phyloP scores from a whole-genome alignment of 768 basidiomycete species.

The Clavulina sp. region DNA sequence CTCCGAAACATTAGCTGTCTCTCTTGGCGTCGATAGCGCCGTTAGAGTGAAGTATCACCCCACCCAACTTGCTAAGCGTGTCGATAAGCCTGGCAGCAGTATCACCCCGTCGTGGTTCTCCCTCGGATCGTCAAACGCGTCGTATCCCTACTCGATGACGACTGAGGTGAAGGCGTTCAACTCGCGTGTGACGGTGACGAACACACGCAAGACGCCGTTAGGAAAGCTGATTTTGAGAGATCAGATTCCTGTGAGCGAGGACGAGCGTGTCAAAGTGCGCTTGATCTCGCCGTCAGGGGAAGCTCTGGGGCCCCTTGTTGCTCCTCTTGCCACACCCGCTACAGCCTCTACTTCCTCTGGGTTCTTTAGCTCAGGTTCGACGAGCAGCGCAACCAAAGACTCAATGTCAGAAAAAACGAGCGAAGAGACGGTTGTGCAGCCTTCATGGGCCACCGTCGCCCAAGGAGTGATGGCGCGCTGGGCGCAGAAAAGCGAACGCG shows the following conservation, averaged over 20 bases:
- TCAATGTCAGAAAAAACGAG: no score
- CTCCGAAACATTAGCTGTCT: conserved; percentile 10
- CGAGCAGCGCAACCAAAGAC: no score
- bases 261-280: conserved; percentile 17
- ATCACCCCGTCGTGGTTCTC: conserved; percentile 1
- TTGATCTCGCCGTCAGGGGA: conserved; percentile 16
- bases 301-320: background rate
- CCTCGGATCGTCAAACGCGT: no score
- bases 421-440: conserved; percentile 29
- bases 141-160: conserved; percentile 6
- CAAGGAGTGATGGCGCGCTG: conserved; percentile 24
- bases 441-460: conserved; percentile 27
- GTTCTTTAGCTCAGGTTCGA: no score
- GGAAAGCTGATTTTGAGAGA: conserved; percentile 2
- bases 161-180: conserved; percentile 6
- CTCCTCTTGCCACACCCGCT: background rate
- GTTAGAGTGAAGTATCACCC: conserved; percentile 11
- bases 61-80: background rate
- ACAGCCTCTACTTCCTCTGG: background rate
- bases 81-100: background rate
- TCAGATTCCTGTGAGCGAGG: conserved; percentile 11
- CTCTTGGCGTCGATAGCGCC: conserved; percentile 11
- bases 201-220: conserved; percentile 3
- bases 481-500: conserved; percentile 15
- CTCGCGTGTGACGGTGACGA: conserved; percentile 9